Percentiles rank a stretch among this genome's conserved stretches.
phyloP scores from a whole-genome alignment of 129 eudicot species.

The Artemisia argyi region DNA sequence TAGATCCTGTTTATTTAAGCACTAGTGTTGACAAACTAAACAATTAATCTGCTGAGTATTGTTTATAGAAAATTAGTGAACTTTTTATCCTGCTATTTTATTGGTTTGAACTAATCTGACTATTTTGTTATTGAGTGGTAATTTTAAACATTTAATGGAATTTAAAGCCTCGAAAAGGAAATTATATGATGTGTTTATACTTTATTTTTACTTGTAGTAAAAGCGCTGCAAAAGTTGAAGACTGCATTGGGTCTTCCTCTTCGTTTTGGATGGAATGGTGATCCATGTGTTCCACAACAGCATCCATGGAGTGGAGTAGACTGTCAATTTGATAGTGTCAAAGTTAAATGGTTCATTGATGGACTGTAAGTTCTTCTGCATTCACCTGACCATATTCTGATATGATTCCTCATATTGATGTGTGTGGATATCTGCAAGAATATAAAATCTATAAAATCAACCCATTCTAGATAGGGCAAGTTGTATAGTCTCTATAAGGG shows the following conservation, averaged over 20 bases:
- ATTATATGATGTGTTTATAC: neutral
- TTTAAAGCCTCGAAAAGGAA: neutral
- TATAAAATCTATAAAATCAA: neutral
- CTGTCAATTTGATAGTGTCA: slow-evolving; percentile 67
- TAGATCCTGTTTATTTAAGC: no score
- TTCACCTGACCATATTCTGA: neutral
- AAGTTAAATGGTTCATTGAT: slow-evolving; percentile 85
- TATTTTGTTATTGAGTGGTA: slow-evolving; percentile 13
- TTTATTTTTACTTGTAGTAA: slow-evolving; percentile 46
- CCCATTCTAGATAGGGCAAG: no score
- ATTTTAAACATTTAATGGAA: neutral
- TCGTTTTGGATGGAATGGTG: slow-evolving; percentile 99
- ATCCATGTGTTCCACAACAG: slow-evolving; percentile 97
- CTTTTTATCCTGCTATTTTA: no score
- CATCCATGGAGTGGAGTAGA: slow-evolving; percentile 99
- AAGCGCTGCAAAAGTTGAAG: slow-evolving; percentile 72
- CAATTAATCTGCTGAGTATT: no score
- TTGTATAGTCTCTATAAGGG: no score
- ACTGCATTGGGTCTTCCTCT: slow-evolving; percentile 84
- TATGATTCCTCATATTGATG: slow-evolving; percentile 6
- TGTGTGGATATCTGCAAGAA: slow-evolving; percentile 4
- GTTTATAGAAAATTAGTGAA: no score
- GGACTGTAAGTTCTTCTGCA: slow-evolving; percentile 74
- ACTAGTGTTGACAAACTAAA: no score
- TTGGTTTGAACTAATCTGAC: no score